Base-by-base conservation (phyloP, 495 filamentous ascomycete genomes). In the Xylaria cubensis region DNA sequence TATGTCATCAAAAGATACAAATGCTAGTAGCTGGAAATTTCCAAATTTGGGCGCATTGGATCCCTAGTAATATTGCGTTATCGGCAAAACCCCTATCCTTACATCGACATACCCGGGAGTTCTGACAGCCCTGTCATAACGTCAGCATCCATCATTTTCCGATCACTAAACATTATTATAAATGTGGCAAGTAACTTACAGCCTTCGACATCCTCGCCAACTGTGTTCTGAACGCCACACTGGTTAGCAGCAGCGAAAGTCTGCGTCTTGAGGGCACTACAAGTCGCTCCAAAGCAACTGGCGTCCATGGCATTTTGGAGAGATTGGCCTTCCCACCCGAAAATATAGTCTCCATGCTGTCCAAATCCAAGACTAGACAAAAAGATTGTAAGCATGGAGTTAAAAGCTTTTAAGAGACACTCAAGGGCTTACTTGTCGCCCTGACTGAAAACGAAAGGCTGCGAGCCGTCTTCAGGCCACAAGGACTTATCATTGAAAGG, bases 291-390 rank as follows among this genome's bases (percentile, higher is more conserved):
- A 15, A 67, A 74, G 76, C 83, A 85, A 26, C 75, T 69, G 26
- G 77, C 79, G 65, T 85, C 80, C 71, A 85, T 75, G 21, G 82
- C 83, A 13, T 75, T 75, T 74, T 82, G 82, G 3, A 85, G 73
- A 1, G 80, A 74, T 42, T 82, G 78, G 32, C 78, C 83, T 74
- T 84, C 82, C 82, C 83, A 85, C 17, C 83, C 82, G 71, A 84
- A 85, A 55, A 85, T 71, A 73, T 85, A 85, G 63, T 85, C 83
- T 75, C 75, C 46, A 8, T 53, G 50, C 12, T 53, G 50, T 5
- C n/a, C 21, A n/a, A 26, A 53, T 24, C 32, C 32, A 2, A 34
- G 4, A 34, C 32, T 34, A 34, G 32, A 34, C 4, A 4, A 4
- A 34, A 34, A 34, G 32, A 34, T 7, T 36, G 34, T 36, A 36